Conservation (phyloP, 2,329 filamentous ascomycete species). For the Aureobasidium leucospermi region DNA sequence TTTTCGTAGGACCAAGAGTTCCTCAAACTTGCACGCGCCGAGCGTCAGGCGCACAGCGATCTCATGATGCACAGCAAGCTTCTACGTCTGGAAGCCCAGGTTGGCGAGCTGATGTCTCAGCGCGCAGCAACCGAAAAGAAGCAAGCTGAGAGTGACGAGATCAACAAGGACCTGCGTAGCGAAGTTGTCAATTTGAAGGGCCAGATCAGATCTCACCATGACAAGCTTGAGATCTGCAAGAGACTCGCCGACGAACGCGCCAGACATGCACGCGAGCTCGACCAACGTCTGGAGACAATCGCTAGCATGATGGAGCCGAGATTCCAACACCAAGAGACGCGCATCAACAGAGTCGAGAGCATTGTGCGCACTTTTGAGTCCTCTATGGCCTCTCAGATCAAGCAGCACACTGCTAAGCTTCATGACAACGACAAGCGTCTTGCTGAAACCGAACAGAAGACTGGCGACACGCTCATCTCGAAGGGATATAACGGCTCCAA, state of each 20-base stretch:
- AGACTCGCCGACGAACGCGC: neutral
- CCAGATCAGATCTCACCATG: neutral
- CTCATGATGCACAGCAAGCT: neutral
- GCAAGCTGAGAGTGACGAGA: neutral
- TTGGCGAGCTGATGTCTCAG: neutral
- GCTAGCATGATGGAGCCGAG: neutral
- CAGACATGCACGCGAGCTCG: neutral
- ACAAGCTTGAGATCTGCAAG: neutral
- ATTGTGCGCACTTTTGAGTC: neutral
- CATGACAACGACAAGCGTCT: neutral
- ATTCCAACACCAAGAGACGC: neutral
- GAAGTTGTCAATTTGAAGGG: neutral
- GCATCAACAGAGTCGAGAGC: neutral
- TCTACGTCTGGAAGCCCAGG: neutral
- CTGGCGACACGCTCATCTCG: too few relatives aligned
- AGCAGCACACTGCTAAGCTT: neutral
- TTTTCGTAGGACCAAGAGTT: neutral
- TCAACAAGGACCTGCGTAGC: neutral
- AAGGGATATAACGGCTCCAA: neutral
- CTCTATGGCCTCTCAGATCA: neutral
- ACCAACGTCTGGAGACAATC: neutral
- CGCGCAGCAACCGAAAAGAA: neutral
- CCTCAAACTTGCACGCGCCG: neutral
- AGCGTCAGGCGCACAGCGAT: neutral
- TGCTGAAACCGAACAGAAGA: neutral